Evolutionary conservation across 352 stramenopile genomes (phyloP), one percentile per base, ranked within the genome.

Genomic region (Globisporangium mamillatum): DNA sequence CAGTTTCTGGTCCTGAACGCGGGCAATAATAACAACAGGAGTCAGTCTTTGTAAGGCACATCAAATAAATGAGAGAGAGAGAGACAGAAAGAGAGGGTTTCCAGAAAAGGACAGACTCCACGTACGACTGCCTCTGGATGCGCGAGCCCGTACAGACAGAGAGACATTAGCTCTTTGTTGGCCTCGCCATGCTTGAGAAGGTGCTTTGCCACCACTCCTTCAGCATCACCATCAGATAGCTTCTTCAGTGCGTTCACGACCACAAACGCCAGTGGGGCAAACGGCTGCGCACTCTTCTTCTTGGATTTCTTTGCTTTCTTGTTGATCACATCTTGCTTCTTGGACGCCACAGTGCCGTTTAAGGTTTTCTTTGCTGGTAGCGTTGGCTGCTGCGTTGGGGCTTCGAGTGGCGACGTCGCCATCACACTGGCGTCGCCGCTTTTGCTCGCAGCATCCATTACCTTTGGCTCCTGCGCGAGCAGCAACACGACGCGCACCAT

Each of bases 251-350:
- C 79, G 36, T 81, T 86, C 22, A 86, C 60, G 7, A 85, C 67
- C 4, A 91, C 63, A 68, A 86, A 91, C 46, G 79, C 76, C 12
- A 91, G 67, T 8, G 82, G 80, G 1, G 76, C 71, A 22, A 81
- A 77, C 1, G 82, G 78, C 58, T 91, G 79, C 4, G 71, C 65
- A 20, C 14, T 68, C 50, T 82, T 81, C 41, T 38, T 64, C 70
- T 79, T 90, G 34, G 63, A 2, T 52, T 68, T 75, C 52, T 72
- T 73, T 38, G 54, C 8, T 25, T 52, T 68, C n/a, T 46, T 34
- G 34, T 1, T 44, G 8, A 14, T 29, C 16, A 14, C 48, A 53
- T 38, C 27, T 3, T 27, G 25, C 44, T 52, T 32, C 38, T 20
- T 20, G n/a, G 14, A 1, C 3, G 24, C 16, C 20, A 4, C 25